phyloP scores from a whole-genome alignment of 345 rosid species.

The Firmiana major region DNA sequence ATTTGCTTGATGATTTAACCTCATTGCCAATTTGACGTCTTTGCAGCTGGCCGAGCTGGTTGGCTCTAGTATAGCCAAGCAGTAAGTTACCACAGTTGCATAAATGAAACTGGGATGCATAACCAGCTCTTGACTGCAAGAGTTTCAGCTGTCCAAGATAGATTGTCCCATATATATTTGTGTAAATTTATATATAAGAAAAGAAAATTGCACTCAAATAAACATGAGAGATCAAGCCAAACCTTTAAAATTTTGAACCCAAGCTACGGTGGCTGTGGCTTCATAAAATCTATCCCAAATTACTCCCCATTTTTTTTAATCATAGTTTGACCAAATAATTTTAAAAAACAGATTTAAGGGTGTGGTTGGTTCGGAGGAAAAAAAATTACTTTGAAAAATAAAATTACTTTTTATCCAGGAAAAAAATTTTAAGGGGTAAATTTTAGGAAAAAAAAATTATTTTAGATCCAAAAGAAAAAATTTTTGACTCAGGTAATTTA shows the following conservation, averaged over 20 bases:
- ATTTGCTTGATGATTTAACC: neutral
- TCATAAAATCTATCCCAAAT: too few relatives aligned
- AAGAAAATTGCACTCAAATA: neutral
- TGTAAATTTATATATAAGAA: neutral
- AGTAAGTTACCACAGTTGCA: constrained; percentile 82
- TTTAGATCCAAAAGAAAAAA: too few relatives aligned
- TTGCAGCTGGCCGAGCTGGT: constrained; percentile 93
- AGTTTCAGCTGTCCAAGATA: constrained; percentile 60
- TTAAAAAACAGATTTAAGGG: too few relatives aligned
- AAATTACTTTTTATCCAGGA: too few relatives aligned
- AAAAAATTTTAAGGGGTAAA: too few relatives aligned
- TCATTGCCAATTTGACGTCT: constrained; percentile 7
- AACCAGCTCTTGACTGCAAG: constrained; percentile 70
- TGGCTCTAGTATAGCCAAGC: constrained; percentile 70
- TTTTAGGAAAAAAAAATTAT: too few relatives aligned
- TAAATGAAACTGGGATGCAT: constrained; percentile 41
- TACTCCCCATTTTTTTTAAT: too few relatives aligned
- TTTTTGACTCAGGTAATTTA: too few relatives aligned
- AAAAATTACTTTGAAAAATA: too few relatives aligned
- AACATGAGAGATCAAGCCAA: neutral
- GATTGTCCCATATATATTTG: constrained; percentile 41
- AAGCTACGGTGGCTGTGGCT: too few relatives aligned
- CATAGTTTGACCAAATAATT: too few relatives aligned
- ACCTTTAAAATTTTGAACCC: neutral
- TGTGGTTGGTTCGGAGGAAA: too few relatives aligned